Conservation (phyloP, 345 rosid genomes). For the Syzygium oleosum region DNA sequence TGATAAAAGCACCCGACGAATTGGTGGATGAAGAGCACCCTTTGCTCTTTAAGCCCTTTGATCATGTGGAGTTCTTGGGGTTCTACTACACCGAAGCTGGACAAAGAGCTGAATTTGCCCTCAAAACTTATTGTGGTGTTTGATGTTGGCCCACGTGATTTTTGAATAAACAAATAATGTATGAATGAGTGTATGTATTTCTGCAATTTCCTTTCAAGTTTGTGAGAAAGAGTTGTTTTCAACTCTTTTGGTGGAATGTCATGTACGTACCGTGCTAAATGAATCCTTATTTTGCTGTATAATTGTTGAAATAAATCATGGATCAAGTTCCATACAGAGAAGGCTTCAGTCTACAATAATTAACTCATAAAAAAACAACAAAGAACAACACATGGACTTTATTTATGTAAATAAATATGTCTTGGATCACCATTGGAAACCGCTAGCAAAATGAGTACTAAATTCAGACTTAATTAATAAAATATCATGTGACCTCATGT, state of each 20-base stretch:
- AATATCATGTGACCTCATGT: background rate
- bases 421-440: background rate
- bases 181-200: background rate
- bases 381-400: background rate
- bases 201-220: background rate
- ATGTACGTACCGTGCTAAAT: background rate
- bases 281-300: background rate
- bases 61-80: conserved; percentile 35
- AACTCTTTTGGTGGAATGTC: background rate
- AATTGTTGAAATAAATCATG: background rate
- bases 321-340: background rate
- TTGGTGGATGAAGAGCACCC: conserved; percentile 47
- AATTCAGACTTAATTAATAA: background rate
- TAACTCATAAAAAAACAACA: background rate
- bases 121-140: conserved; percentile 40
- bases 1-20: conserved; percentile 41
- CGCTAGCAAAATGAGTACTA: background rate
- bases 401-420: background rate
- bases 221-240: background rate
- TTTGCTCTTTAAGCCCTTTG: conserved; percentile 44
- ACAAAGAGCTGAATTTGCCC: conserved; percentile 25
- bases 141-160: background rate
- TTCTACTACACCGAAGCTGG: conserved; percentile 37
- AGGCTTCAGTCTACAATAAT: background rate
- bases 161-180: background rate